A percentile compares a stretch with the other conserved stretches of the same genome.
phyloP scores from a whole-genome alignment of 805 yeast species.

The Metschnikowia rubicola region DNA sequence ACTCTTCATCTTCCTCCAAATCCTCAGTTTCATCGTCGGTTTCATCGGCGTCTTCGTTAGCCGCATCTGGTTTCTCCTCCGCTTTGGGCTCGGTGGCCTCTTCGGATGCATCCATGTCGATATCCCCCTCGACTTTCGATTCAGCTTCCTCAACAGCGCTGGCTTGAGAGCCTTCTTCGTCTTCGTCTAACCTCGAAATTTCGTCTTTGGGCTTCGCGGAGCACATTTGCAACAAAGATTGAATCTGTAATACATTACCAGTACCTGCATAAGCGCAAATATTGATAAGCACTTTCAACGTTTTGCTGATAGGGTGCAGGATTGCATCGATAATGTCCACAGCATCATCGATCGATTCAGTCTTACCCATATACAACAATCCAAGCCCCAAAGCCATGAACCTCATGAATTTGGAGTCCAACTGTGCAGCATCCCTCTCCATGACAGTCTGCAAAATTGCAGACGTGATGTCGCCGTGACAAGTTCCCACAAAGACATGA shows the following conservation, averaged over 20 bases:
- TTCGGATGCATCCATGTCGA: constrained; percentile 30
- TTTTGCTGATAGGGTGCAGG: constrained; percentile 89
- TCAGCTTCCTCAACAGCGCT: constrained; percentile 17
- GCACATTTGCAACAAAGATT: constrained; percentile 83
- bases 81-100: constrained; percentile 18
- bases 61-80: constrained; percentile 11
- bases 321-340: constrained; percentile 91
- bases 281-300: constrained; percentile 83
- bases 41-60: constrained; percentile 25
- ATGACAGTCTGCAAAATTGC: constrained; percentile 84
- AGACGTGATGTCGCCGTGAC: constrained; percentile 92
- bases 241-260: constrained; percentile 94
- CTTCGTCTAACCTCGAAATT: constrained; percentile 32
- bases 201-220: constrained; percentile 55
- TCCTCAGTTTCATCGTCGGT: constrained; percentile 26
- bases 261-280: constrained; percentile 97
- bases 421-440: constrained; percentile 76
- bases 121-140: constrained; percentile 20
- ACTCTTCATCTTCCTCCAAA: constrained; percentile 47
- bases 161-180: constrained; percentile 35
- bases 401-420: constrained; percentile 81
- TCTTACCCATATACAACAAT: constrained; percentile 85
- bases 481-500: constrained; percentile 91
- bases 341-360: constrained; percentile 91
- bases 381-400: constrained; percentile 92